These are phyloP conservation scores for Mortierella sp. DNA, from an alignment of 371 early-diverging fungal genomes.

Conservation along the genomic window DNA sequence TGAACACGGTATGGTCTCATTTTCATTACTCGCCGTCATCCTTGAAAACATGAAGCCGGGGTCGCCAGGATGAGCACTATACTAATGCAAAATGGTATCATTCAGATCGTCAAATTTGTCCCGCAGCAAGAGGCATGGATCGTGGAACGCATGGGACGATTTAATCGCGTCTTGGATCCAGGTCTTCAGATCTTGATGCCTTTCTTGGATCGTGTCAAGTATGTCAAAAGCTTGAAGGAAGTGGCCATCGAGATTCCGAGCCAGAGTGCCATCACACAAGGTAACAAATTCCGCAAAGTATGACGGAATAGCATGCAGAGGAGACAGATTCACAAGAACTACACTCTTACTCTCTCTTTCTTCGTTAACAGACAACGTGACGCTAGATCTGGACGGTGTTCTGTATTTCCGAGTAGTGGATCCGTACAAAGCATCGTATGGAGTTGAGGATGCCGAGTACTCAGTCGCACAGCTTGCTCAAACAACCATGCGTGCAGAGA, in stretches of 20 bases:
- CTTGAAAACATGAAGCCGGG: no score
- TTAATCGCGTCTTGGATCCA: conserved; percentile 85
- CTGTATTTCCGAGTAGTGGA: conserved; percentile 94
- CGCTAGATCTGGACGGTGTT: conserved; percentile 95
- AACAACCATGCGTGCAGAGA: conserved; percentile 98
- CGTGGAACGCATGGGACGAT: conserved; percentile 73
- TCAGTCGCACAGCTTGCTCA: conserved; percentile 96
- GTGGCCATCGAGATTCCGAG: conserved; percentile 94
- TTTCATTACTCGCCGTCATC: no score
- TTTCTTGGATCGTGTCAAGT: conserved; percentile 88
- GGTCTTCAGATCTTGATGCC: conserved; percentile 92
- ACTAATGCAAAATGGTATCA: no score
- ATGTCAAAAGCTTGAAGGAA: conserved; percentile 95
- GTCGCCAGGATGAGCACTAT: no score
- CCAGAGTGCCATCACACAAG: conserved; percentile 94
- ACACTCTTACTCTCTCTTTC: not conserved
- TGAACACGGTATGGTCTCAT: conserved; percentile 37
- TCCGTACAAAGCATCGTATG: conserved; percentile 97
- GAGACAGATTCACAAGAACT: not conserved
- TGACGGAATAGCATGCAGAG: no score
- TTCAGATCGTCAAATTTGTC: conserved; percentile 91
- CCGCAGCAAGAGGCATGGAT: conserved; percentile 98
- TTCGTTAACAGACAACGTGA: conserved; percentile 87
- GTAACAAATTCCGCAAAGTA: conserved; percentile 43
- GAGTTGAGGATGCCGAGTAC: conserved; percentile 95